Evolutionary conservation across 352 stramenopile genomes (phyloP), one percentile per base, ranked within the genome.

Genomic region (Plasmopara halstedii): DNA sequence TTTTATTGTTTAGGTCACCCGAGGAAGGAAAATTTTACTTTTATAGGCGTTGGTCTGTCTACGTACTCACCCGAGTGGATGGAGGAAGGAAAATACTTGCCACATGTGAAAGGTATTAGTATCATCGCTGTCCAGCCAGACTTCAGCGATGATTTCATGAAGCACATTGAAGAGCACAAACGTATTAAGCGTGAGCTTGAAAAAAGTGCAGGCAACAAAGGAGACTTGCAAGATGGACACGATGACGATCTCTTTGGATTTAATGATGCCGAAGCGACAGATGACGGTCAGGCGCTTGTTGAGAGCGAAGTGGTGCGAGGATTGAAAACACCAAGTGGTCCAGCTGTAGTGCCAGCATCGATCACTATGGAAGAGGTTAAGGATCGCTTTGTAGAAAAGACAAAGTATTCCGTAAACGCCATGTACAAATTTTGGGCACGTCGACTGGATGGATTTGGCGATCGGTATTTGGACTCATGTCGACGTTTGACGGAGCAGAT

Each of bases 371-470:
- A 46, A 27, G 48, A 60, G 20, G 27, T 62, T 11, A 48, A 40
- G 42, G 46, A 59, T 22, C 59, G 44, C 15, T 58, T 51, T n/a
- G 42, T 77, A 19, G 72, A 85, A 41, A 73, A 58, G 11, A 62
- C 63, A 37, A 83, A 80, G 53, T 63, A 68, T 27, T 78, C 70
- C 44, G 56, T 58, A 18, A 55, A 60, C 3, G 67, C 70, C 35
- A 82, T 87, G 61, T 83, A 83, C 59, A 76, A 70, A 31, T 87
- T 87, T 49, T 85, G 75, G 75, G 72, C 72, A 23, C 62, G 70
- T 25, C 72, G 70, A 14, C 58, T 87, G 26, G 70, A 85, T 32
- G 73, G 73, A 19, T 79, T 87, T 37, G 57, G 73, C 43, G 70
- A 81, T 19, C 63, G 75, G 6, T 87, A 87, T 50, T 39, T 81